Conservation (phyloP, 192 early-diverging fungal species). For the Funneliformis geosporum region DNA sequence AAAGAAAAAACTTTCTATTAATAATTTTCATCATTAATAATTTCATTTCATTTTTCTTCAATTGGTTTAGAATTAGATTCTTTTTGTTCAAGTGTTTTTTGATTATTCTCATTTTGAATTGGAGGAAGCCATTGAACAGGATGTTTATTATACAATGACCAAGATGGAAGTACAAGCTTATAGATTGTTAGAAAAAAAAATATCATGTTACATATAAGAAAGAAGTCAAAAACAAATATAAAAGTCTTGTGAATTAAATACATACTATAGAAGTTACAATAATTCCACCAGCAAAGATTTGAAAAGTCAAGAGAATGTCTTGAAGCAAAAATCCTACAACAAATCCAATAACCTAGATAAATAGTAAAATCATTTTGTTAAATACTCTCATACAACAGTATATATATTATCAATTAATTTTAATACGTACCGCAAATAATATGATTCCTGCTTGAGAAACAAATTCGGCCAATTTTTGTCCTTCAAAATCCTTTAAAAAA, state of each 20-base stretch:
- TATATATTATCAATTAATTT: neutral
- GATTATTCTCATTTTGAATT: too few relatives aligned
- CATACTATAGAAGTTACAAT: neutral
- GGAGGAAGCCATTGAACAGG: slow-evolving; percentile 25
- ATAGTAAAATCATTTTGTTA: neutral
- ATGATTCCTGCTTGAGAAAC: slow-evolving; percentile 7
- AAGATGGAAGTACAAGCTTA: slow-evolving; percentile 19
- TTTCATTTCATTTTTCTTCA: too few relatives aligned
- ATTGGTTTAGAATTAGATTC: too few relatives aligned
- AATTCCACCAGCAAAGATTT: slow-evolving; percentile 17
- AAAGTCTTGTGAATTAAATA: neutral
- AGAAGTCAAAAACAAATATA: neutral
- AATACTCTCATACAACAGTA: neutral
- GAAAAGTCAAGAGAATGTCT: neutral
- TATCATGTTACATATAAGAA: neutral
- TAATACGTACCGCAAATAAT: slow-evolving; percentile 3
- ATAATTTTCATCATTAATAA: too few relatives aligned
- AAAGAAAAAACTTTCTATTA: too few relatives aligned
- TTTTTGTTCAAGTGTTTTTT: too few relatives aligned
- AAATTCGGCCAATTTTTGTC: slow-evolving; percentile 20
- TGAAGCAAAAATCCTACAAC: slow-evolving; percentile 1
- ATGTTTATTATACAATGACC: slow-evolving; percentile 27
- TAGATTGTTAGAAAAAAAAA: neutral
- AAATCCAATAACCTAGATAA: slow-evolving; percentile 18
- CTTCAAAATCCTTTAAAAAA: slow-evolving; percentile 29